phyloP scores from a whole-genome alignment of 2,329 filamentous ascomycete genomes.

The Sporothrix mexicana region DNA sequence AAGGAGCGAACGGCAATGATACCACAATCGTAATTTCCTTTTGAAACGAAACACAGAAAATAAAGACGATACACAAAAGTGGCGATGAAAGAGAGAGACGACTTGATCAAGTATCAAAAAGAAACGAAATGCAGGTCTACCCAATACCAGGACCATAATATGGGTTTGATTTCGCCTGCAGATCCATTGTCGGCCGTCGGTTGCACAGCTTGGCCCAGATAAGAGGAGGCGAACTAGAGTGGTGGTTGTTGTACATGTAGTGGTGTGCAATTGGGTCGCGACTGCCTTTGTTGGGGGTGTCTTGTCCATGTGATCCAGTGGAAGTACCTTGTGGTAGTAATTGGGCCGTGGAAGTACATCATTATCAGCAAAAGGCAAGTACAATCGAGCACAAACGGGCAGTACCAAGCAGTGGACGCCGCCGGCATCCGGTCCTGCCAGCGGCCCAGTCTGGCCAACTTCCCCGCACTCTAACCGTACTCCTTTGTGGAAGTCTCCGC shows the following conservation, averaged over 20 bases:
- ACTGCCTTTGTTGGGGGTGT: neutral
- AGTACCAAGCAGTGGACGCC: conserved; percentile 17
- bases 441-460: conserved; percentile 22
- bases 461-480: conserved; percentile 2
- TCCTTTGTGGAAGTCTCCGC: conserved; percentile 12
- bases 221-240: neutral
- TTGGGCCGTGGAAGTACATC: conserved; percentile 8
- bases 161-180: neutral
- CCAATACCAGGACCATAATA: conserved; percentile 3
- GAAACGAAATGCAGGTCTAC: neutral
- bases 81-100: conserved; percentile 4
- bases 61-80: neutral
- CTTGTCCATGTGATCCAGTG: neutral
- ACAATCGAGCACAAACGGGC: neutral
- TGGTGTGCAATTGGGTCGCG: neutral
- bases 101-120: neutral
- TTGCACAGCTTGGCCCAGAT: conserved; percentile 13
- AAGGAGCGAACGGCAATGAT: neutral
- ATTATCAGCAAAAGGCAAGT: neutral
- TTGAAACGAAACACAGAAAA: neutral
- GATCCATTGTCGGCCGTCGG: conserved; percentile 6
- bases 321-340: conserved; percentile 11
- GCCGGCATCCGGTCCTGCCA: conserved; percentile 17
- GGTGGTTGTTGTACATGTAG: neutral
- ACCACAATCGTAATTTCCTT: conserved; percentile 8